Percentiles rank a stretch among this genome's conserved stretches.
Conservation (phyloP, 2,329 filamentous ascomycete genomes). For the Claviceps sp. region DNA sequence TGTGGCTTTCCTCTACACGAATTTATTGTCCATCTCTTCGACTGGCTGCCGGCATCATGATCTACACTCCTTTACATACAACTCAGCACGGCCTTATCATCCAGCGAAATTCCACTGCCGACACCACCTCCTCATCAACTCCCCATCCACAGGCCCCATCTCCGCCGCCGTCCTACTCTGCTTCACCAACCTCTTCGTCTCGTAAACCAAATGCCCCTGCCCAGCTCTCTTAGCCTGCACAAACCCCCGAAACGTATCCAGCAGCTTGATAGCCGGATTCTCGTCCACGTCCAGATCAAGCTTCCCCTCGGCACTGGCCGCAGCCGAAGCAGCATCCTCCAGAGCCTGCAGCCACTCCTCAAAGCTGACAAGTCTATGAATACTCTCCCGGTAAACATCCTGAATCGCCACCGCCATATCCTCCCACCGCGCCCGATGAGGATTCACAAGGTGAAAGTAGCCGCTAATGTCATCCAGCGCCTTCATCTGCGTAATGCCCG, state of each 20-base stretch:
- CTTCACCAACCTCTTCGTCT: conserved; percentile 24
- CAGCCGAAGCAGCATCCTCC: conserved; percentile 23
- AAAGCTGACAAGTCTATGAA: conserved; percentile 26
- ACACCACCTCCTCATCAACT: conserved; percentile 35
- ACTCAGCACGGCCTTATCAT: too few species aligned
- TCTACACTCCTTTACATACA: too few species aligned
- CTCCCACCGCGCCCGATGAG: conserved; percentile 25
- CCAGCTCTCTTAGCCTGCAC: conserved; percentile 3
- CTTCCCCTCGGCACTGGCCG: conserved; percentile 15
- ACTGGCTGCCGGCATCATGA: too few species aligned
- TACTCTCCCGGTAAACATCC: conserved; percentile 25
- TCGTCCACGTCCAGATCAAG: conserved; percentile 14
- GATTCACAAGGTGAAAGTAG: conserved; percentile 39
- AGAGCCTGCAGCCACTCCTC: conserved; percentile 32
- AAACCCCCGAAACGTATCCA: conserved; percentile 32
- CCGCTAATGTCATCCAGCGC: conserved; percentile 15
- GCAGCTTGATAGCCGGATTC: conserved; percentile 38
- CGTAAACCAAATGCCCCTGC: conserved; percentile 20
- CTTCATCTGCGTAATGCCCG: conserved; percentile 17
- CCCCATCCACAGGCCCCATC: conserved; percentile 26
- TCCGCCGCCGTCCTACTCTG: conserved; percentile 28
- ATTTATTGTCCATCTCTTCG: too few species aligned
- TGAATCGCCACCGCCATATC: conserved; percentile 26
- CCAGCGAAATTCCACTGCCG: conserved; percentile 24
- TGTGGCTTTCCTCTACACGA: too few species aligned